phyloP scores from a whole-genome alignment of 192 early-diverging fungal genomes.

The Fimicolochytrium jonesii region DNA sequence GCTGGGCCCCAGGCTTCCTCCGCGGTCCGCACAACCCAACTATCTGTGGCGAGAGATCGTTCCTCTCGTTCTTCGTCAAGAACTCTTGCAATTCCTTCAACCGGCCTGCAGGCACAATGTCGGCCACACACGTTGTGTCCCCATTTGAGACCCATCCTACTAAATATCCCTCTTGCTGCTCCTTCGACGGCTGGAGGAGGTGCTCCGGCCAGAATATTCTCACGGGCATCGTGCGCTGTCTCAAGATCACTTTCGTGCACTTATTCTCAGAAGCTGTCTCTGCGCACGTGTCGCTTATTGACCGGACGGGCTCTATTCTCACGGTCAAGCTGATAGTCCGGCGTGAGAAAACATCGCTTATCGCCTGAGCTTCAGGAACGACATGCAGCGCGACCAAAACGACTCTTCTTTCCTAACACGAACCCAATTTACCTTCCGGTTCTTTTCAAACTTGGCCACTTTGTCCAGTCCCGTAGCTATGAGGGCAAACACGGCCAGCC shows the following conservation, averaged over 20 bases:
- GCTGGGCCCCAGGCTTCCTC: background rate
- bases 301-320: background rate
- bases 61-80: background rate
- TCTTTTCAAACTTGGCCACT: background rate
- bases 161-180: background rate
- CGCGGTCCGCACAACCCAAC: background rate
- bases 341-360: too few species aligned
- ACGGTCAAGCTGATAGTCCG: background rate
- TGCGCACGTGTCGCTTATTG: background rate
- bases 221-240: background rate
- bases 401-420: too few species aligned
- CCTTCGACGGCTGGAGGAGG: background rate
- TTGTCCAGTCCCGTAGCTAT: background rate
- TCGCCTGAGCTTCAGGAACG: too few species aligned
- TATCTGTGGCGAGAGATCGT: background rate
- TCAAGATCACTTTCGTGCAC: background rate
- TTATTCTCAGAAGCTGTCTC: background rate
- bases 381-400: background rate
- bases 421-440: background rate
- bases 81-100: background rate
- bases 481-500: background rate
- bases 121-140: background rate
- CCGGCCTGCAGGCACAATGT: background rate
- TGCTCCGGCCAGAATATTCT: conserved; percentile 7
- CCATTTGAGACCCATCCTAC: background rate